Conservation (phyloP, 2,329 filamentous ascomycete species). For the Hypoxylon sp. region DNA sequence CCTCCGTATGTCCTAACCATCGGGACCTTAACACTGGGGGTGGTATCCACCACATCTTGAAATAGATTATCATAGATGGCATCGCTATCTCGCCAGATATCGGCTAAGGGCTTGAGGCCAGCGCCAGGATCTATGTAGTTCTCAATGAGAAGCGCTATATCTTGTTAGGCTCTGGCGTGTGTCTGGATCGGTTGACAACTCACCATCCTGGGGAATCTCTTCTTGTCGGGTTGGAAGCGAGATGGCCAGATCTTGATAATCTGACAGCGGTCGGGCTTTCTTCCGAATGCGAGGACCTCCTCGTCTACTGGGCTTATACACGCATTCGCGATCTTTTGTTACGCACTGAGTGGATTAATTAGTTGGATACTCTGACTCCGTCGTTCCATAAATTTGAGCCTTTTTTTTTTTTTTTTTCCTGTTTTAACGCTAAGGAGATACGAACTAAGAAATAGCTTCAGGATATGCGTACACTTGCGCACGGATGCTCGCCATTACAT, state of each 20-base stretch:
- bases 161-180: constrained; percentile 33
- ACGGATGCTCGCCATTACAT: constrained; percentile 63
- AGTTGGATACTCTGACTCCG: constrained; percentile 32
- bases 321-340: constrained; percentile 59
- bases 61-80: constrained; percentile 64
- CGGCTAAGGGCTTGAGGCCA: constrained; percentile 63
- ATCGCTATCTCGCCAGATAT: constrained; percentile 63
- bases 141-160: constrained; percentile 52
- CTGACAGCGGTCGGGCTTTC: constrained; percentile 54
- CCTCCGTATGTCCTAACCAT: constrained; percentile 61
- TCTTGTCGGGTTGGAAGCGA: constrained; percentile 51
- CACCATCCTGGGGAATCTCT: constrained; percentile 54
- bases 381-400: neutral
- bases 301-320: constrained; percentile 61
- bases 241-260: constrained; percentile 50
- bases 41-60: constrained; percentile 43
- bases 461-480: constrained; percentile 59
- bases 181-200: constrained; percentile 38
- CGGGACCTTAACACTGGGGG: constrained; percentile 49
- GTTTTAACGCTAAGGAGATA: constrained; percentile 23
- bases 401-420: neutral
- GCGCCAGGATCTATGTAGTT: constrained; percentile 64
- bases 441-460: constrained; percentile 23
- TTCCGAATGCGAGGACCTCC: constrained; percentile 62
- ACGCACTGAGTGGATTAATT: constrained; percentile 55